These are phyloP conservation scores for Osmanthus fragrans DNA, from an alignment of 257 asterid species.

Conservation along the genomic window DNA sequence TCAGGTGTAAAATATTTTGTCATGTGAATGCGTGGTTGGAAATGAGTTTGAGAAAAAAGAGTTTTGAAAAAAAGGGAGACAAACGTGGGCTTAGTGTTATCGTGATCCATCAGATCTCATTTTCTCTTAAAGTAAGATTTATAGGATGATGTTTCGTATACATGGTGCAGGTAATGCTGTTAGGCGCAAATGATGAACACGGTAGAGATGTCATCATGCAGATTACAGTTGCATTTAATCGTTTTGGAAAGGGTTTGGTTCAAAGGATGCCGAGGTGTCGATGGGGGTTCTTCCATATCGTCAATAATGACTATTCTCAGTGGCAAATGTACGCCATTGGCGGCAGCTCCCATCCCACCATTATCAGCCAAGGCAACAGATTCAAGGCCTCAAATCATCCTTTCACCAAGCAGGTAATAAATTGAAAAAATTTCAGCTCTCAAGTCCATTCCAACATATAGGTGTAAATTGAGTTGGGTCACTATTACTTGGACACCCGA, in stretches of 20 bases:
- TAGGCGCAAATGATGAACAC: slow-evolving; percentile 27
- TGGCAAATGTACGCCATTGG: slow-evolving; percentile 54
- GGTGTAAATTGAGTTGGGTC: too few species aligned
- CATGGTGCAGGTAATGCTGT: slow-evolving; percentile 33
- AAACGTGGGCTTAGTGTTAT: too few species aligned
- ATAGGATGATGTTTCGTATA: not conserved
- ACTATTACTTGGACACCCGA: too few species aligned
- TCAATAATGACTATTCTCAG: slow-evolving; percentile 45
- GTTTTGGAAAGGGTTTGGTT: slow-evolving; percentile 47
- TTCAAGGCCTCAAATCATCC: slow-evolving; percentile 31
- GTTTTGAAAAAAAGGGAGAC: too few species aligned
- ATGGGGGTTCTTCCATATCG: slow-evolving; percentile 34
- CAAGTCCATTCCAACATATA: not conserved
- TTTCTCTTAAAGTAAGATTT: not conserved
- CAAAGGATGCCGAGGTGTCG: slow-evolving; percentile 53
- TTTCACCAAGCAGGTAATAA: slow-evolving; percentile 30
- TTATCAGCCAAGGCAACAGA: slow-evolving; percentile 51
- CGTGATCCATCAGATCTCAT: not conserved
- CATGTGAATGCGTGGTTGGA: too few species aligned
- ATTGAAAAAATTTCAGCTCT: not conserved
- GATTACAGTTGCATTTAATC: slow-evolving; percentile 52
- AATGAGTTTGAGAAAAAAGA: too few species aligned
- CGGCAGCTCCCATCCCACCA: slow-evolving; percentile 42
- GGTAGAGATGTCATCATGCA: slow-evolving; percentile 45
- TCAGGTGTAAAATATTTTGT: too few species aligned